phyloP scores from a whole-genome alignment of 2,329 filamentous ascomycete genomes.

The Exophiala xenobiotica region DNA sequence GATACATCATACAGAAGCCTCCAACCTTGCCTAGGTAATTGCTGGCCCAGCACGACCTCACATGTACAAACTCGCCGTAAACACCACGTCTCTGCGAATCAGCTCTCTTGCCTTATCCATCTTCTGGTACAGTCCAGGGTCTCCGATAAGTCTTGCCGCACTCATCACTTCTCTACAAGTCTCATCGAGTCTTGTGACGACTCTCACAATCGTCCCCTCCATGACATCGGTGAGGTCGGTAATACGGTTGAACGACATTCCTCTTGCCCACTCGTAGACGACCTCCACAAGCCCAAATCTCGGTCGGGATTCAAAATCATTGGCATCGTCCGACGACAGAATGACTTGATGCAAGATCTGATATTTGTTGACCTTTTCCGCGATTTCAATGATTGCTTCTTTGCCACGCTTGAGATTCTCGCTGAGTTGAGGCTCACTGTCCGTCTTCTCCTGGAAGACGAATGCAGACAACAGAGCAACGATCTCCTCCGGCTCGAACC shows the following conservation, averaged over 20 bases:
- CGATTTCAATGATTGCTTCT: constrained; percentile 82
- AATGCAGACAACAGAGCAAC: constrained; percentile 90
- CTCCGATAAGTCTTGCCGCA: constrained; percentile 89
- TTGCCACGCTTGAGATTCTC: constrained; percentile 78
- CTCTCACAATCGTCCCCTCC: constrained; percentile 93
- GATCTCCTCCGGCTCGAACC: constrained; percentile 67
- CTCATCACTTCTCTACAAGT: constrained; percentile 97
- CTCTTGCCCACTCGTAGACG: constrained; percentile 96
- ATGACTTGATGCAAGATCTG: constrained; percentile 93
- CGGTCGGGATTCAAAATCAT: constrained; percentile 83
- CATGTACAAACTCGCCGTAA: constrained; percentile 86
- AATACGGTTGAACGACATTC: constrained; percentile 98
- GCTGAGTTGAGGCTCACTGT: constrained; percentile 75
- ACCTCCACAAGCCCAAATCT: constrained; percentile 95
- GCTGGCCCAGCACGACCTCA: no score
- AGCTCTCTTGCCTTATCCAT: constrained; percentile 97
- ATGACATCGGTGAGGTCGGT: constrained; percentile 93
- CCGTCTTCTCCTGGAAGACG: constrained; percentile 97
- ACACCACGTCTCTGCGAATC: constrained; percentile 94
- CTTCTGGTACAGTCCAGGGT: constrained; percentile 89
- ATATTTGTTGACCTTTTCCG: constrained; percentile 86
- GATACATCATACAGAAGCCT: no score
- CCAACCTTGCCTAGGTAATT: no score
- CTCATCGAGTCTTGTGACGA: constrained; percentile 91
- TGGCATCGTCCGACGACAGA: constrained; percentile 81